Evolutionary conservation across 352 stramenopile species (phyloP).

Genomic region (Globisporangium middletonii): DNA sequence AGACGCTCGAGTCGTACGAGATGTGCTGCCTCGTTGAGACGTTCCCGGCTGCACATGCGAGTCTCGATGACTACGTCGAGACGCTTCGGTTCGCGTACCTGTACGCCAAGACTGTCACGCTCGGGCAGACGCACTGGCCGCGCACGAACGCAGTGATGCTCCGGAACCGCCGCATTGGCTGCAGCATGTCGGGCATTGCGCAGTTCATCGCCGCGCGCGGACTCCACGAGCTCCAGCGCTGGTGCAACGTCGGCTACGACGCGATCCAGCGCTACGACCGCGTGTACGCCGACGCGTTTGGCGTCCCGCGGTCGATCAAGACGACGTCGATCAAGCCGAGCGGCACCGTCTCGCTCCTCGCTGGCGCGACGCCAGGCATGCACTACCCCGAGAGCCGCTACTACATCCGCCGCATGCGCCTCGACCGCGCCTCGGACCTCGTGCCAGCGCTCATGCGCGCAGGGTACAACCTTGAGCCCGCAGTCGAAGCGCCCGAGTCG

Average conservation of each 20-base stretch:
- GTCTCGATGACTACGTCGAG: slow-evolving; percentile 83
- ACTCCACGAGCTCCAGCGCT: slow-evolving; percentile 78
- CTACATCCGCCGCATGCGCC: slow-evolving; percentile 88
- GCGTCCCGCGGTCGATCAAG: slow-evolving; percentile 89
- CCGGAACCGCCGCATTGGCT: slow-evolving; percentile 89
- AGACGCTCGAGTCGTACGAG: slow-evolving; percentile 90
- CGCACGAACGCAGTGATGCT: slow-evolving; percentile 91
- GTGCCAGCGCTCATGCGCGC: slow-evolving; percentile 59
- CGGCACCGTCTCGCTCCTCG: slow-evolving; percentile 90
- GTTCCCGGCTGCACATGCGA: slow-evolving; percentile 84
- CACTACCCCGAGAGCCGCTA: slow-evolving; percentile 92
- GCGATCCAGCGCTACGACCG: slow-evolving; percentile 70
- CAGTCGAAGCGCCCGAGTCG: slow-evolving; percentile 42
- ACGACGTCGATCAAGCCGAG: slow-evolving; percentile 90
- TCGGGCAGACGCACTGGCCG: slow-evolving; percentile 89
- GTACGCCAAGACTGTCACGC: slow-evolving; percentile 94
- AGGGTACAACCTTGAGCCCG: slow-evolving; percentile 79
- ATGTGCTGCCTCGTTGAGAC: slow-evolving; percentile 95
- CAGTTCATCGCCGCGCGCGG: slow-evolving; percentile 85
- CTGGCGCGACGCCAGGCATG: slow-evolving; percentile 90
- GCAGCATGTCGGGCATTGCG: slow-evolving; percentile 90
- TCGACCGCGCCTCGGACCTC: slow-evolving; percentile 81
- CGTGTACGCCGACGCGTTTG: slow-evolving; percentile 62
- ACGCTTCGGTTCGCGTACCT: slow-evolving; percentile 87
- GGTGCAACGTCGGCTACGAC: slow-evolving; percentile 85